phyloP scores from a whole-genome alignment of 768 basidiomycete species.

The Termitomyces titanicus region DNA sequence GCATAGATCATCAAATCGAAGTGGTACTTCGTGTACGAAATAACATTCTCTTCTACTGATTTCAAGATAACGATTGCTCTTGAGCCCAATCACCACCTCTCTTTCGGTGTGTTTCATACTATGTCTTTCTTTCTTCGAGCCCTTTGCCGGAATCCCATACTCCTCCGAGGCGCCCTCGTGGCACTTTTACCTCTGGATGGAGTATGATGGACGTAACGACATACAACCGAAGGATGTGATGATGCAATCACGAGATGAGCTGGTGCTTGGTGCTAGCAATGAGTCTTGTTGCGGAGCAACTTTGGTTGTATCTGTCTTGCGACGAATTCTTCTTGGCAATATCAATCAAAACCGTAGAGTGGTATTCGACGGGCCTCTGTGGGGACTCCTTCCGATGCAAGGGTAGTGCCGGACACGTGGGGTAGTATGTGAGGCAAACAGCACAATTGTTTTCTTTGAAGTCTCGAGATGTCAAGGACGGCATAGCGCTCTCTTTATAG shows the following conservation, averaged over 20 bases:
- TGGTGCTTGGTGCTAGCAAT: slow-evolving; percentile 3
- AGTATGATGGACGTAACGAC: slow-evolving; percentile 10
- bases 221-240: slow-evolving; percentile 6
- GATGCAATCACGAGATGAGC: slow-evolving; percentile 18
- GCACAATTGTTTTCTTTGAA: slow-evolving; percentile 9
- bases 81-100: background rate
- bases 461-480: background rate
- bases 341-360: slow-evolving; percentile 41
- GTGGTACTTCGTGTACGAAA: background rate
- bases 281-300: slow-evolving; percentile 15
- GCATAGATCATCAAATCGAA: slow-evolving; percentile 1
- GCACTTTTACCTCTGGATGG: slow-evolving; percentile 17
- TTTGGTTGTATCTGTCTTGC: background rate
- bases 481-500: too few species aligned
- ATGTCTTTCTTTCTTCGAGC: background rate
- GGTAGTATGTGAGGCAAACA: slow-evolving; percentile 87
- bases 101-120: background rate
- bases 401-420: slow-evolving; percentile 66
- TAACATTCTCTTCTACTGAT: background rate
- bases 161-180: slow-evolving; percentile 16
- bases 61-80: background rate
- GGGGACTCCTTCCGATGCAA: slow-evolving; percentile 81
- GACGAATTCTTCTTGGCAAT: slow-evolving; percentile 12
- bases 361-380: slow-evolving; percentile 59
- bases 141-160: slow-evolving; percentile 10